Evolutionary conservation across 495 filamentous ascomycete species (phyloP).

Genomic region (Aspergillus mulundensis): DNA sequence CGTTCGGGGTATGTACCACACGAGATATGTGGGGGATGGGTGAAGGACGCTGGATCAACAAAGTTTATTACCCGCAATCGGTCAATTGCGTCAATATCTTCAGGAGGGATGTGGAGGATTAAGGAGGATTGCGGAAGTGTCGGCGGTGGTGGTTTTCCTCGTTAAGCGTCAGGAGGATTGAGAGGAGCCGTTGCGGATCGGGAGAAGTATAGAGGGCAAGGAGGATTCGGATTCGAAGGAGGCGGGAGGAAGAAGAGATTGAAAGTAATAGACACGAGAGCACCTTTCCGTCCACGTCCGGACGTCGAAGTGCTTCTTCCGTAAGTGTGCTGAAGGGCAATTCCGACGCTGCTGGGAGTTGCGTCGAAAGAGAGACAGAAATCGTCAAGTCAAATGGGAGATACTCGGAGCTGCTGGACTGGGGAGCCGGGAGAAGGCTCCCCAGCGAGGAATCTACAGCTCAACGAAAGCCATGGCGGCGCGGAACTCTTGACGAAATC

Average conservation of each 20-base stretch:
- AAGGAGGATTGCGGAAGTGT: slow-evolving; percentile 1
- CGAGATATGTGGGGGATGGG: background rate
- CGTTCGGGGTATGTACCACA: background rate
- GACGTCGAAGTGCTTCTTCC: slow-evolving; percentile 41
- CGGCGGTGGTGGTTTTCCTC: slow-evolving; percentile 10
- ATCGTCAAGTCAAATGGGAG: slow-evolving; percentile 73
- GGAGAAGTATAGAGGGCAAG: slow-evolving; percentile 8
- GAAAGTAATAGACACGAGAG: slow-evolving; percentile 27
- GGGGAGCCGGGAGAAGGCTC: slow-evolving; percentile 68
- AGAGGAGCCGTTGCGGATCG: slow-evolving; percentile 8
- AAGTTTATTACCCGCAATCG: slow-evolving; percentile 24
- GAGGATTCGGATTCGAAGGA: slow-evolving; percentile 14
- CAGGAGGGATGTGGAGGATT: background rate
- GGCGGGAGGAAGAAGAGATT: slow-evolving; percentile 15
- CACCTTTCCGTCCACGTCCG: slow-evolving; percentile 37
- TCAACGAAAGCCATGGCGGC: slow-evolving; percentile 82
- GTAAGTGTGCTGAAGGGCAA: slow-evolving; percentile 43
- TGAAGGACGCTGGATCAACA: slow-evolving; percentile 6
- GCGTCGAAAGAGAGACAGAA: slow-evolving; percentile 57
- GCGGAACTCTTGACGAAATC: slow-evolving; percentile 83
- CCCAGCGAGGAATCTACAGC: slow-evolving; percentile 90
- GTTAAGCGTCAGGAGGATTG: slow-evolving; percentile 9
- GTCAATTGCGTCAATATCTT: slow-evolving; percentile 23
- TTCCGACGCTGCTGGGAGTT: slow-evolving; percentile 41
- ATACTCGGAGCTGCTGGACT: slow-evolving; percentile 77